These are phyloP conservation scores for Boletellus dicymbophilus DNA, from an alignment of 1,284 basidiomycete species.

Conservation along the genomic window DNA sequence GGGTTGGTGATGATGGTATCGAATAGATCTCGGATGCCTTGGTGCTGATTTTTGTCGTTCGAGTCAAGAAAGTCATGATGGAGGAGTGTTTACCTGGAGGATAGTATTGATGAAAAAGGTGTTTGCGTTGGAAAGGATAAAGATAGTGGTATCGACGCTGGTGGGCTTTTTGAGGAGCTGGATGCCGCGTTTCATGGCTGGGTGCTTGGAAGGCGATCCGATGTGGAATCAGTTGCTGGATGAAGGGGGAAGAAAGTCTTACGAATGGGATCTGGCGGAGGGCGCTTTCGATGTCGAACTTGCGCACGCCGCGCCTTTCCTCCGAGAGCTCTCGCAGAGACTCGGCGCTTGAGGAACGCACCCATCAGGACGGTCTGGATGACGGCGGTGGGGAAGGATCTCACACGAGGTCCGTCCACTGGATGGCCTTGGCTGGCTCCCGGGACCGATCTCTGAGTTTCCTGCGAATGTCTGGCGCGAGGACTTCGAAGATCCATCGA, in stretches of 20 bases:
- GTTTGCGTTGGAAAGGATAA: constrained; percentile 96
- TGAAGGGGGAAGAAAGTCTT: constrained; percentile 37
- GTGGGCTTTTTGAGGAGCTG: constrained; percentile 67
- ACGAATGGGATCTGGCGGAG: constrained; percentile 88
- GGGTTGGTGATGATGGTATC: constrained; percentile 93
- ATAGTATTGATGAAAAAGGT: constrained; percentile 91
- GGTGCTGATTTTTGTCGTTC: constrained; percentile 49
- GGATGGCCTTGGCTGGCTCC: constrained; percentile 40
- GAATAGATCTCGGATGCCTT: constrained; percentile 76
- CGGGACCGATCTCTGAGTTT: constrained; percentile 73
- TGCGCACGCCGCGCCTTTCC: constrained; percentile 66
- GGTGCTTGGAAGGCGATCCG: constrained; percentile 65
- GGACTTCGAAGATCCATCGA: constrained; percentile 93
- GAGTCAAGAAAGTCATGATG: no score
- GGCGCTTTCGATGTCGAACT: constrained; percentile 76
- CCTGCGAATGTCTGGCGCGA: constrained; percentile 82
- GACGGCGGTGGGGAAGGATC: constrained; percentile 24
- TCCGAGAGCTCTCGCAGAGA: constrained; percentile 63
- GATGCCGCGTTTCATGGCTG: constrained; percentile 93
- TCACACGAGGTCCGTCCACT: constrained; percentile 97
- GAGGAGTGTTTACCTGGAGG: constrained; percentile 76
- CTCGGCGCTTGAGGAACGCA: constrained; percentile 54
- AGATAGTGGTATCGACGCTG: constrained; percentile 70
- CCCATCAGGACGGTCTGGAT: neutral
- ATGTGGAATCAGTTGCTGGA: neutral